Base-by-base conservation (phyloP, 805 yeast genomes). In the Wickerhamiella australiensis region DNA sequence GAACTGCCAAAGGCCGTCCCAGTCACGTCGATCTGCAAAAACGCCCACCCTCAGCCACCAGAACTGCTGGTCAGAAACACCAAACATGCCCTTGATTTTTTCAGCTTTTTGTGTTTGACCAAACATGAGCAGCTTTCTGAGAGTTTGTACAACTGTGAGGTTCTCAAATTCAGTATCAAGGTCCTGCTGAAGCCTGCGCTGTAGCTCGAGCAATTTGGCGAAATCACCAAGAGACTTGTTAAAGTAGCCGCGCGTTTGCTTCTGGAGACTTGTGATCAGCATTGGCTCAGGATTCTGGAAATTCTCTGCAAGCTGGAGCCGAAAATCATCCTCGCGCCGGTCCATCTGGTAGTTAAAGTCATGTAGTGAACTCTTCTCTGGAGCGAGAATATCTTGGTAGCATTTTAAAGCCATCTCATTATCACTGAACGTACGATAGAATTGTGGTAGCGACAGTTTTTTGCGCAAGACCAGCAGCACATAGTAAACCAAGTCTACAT, bases 261-360 rank as follows among this genome's bases (percentile, higher is more conserved):
- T 62, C 54, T 49, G 57, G 50, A 66, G 63, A 20, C 58, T 57
- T 31, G 59, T 55, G 31, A 61, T 51, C 17, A 29, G 31, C 15
- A 26, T 44, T 3, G 40, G 33, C 18, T 60, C 67, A 3, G 53
- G 50, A n/a, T 27, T 26, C 22, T 23, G 26, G 18, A 38, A 8
- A 2, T n/a, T 25, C 35, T 43, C 41, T 7, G 42, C 36, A 20
- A 50, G 22, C 35, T 50, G 37, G 33, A 72, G 57, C 44, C 68
- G 65, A 2, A 78, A 73, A 43, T 72, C 59, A 2, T 74, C 80
- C 5, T 69, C 55, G 15, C 72, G 67, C 15, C 73, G 67, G 56
- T 83, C 94, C 43, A 77, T 79, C 56, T 82, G 87, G 54, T 78
- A 76, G 55, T 71, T 78, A 55, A 71, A 80, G 54, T 78, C 81